Evolutionary conservation across 2,329 filamentous ascomycete genomes (phyloP).

Genomic region (Monosporascus sp.): DNA sequence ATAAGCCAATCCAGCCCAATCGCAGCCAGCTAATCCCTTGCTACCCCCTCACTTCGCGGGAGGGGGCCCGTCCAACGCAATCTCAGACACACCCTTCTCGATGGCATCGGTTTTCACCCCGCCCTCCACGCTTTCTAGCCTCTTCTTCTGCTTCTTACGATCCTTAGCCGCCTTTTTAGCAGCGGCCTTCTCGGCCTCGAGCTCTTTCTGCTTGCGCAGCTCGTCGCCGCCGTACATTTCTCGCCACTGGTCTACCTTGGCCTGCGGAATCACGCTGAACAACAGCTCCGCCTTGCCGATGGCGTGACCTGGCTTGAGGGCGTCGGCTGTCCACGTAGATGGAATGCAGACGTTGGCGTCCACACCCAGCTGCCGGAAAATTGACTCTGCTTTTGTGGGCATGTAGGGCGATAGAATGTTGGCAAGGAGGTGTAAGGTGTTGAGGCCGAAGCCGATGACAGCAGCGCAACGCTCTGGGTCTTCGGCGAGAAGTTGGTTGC

Average conservation of each 20-base stretch:
- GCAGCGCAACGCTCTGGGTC: conserved; percentile 50
- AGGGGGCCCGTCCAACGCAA: neutral
- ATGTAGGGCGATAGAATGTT: conserved; percentile 79
- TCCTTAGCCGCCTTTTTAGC: conserved; percentile 37
- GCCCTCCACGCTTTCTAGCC: neutral
- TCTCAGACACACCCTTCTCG: neutral
- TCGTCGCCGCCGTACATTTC: conserved; percentile 62
- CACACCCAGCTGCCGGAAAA: conserved; percentile 70
- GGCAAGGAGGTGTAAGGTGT: conserved; percentile 77
- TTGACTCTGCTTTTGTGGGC: conserved; percentile 69
- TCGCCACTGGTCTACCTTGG: conserved; percentile 81
- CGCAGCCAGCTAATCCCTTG: too few species aligned
- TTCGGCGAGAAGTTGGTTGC: conserved; percentile 51
- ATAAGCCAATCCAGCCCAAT: too few species aligned
- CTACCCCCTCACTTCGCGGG: neutral
- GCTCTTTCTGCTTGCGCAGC: neutral
- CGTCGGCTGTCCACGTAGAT: conserved; percentile 57
- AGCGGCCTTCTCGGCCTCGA: conserved; percentile 42
- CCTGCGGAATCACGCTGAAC: conserved; percentile 76
- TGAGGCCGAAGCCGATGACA: conserved; percentile 74
- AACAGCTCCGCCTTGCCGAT: conserved; percentile 76
- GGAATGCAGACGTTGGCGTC: conserved; percentile 53
- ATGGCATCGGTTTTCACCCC: neutral
- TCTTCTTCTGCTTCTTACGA: neutral
- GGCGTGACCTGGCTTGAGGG: conserved; percentile 68